Base-by-base conservation (phyloP, 306 rosid genomes). In the Vigna unguiculata region DNA sequence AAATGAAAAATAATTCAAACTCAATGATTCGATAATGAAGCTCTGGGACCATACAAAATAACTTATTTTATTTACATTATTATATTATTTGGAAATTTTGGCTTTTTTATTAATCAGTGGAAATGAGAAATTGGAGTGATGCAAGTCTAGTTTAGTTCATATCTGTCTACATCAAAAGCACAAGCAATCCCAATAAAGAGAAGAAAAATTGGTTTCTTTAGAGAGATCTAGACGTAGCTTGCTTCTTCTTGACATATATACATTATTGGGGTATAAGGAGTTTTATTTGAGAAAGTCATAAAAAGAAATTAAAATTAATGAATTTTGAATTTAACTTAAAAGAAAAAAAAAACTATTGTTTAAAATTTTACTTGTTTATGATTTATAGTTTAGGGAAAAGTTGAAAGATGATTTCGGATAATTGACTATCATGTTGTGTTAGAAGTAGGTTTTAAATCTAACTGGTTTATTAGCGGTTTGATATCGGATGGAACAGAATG, bases 21-120 rank as follows among this genome's bases (percentile, higher is more conserved):
- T 79, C 64, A 84, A 76, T 76, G 63, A 80, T 80, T 80, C 77
- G 60, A 48, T 38, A 75, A 80, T 47, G 60, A 69, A 34, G 64
- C 69, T 53, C 32, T 0, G 7, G 52, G 75, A 6, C 79, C 72
- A 36, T 40, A 74, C 16, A 19, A 63, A 59, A 45, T 58, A 47
- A 36, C 32, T 24, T 30, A 10, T 40, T 55, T 79, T 17, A 53
- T 60, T 19, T 30, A 43, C 55, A 36, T 28, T 64, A 51, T 57
- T 55, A 25, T 54, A 38, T 38, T 12, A 67, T 67, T 7, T 24
- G 25, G 52, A 57, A 52, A 43, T 53, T 60, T 74, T 74, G 64
- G 75, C 40, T 71, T 61, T 61, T 54, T 41, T 22, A 69, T 69
- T 62, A 59, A 70, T 28, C 3, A 59, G 9, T 71, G 70, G 65